A percentile compares a stretch with the other conserved stretches of the same genome.
Conservation (phyloP, 2,329 filamentous ascomycete genomes). For the Neofusicoccum ribis region DNA sequence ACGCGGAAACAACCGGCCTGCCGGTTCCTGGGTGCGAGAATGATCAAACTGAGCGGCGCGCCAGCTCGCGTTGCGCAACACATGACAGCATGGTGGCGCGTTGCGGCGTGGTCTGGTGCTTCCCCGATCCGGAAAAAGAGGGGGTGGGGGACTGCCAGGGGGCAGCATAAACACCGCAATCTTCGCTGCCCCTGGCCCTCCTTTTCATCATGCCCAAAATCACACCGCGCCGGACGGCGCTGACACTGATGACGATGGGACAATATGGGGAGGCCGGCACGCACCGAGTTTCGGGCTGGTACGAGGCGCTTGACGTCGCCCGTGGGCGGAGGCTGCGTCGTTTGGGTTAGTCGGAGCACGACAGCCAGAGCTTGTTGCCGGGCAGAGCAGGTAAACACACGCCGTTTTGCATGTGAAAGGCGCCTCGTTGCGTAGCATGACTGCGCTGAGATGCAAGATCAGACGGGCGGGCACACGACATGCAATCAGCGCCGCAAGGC, state of each 20-base stretch:
- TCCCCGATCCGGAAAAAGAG: constrained; percentile 13
- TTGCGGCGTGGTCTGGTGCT: constrained; percentile 12
- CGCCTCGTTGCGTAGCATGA: neutral
- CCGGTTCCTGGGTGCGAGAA: constrained; percentile 10
- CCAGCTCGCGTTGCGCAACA: constrained; percentile 9
- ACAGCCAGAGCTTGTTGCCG: neutral
- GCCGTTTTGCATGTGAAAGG: constrained; percentile 9
- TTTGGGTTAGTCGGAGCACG: neutral
- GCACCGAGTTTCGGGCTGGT: neutral
- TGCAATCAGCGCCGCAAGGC: neutral
- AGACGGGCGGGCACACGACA: neutral
- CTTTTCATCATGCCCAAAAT: neutral
- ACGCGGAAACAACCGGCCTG: constrained; percentile 9
- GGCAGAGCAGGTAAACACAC: neutral
- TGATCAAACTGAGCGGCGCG: neutral
- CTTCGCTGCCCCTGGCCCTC: constrained; percentile 1
- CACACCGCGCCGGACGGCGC: neutral
- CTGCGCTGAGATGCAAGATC: neutral
- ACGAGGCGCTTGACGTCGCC: neutral
- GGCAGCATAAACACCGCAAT: constrained; percentile 3
- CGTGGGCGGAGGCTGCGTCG: neutral
- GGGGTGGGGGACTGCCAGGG: constrained; percentile 2
- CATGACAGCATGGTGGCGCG: constrained; percentile 13
- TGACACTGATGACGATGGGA: neutral
- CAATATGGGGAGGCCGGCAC: constrained; percentile 1